Evolutionary conservation across 1,284 basidiomycete species (phyloP).

Genomic region (Pseudozyma sp.): DNA sequence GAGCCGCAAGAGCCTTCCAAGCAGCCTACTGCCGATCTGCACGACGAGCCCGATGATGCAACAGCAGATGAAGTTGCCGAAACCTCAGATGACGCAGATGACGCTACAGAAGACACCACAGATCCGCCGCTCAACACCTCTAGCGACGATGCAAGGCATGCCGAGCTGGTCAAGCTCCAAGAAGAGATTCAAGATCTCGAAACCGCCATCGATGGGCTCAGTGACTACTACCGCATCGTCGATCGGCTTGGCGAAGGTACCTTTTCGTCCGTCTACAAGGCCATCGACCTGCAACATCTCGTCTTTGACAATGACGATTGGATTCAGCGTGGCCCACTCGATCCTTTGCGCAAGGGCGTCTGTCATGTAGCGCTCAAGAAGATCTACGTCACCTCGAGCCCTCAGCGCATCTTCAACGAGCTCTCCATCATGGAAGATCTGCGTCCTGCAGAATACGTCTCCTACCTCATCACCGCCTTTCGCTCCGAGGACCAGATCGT

Average conservation of each 20-base stretch:
- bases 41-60: conserved; percentile 1
- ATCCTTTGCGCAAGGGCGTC: conserved; percentile 38
- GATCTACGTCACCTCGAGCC: conserved; percentile 95
- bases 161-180: conserved; percentile 50
- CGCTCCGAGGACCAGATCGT: conserved; percentile 92
- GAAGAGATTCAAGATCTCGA: conserved; percentile 74
- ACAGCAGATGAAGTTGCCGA: conserved; percentile 13
- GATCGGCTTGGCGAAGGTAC: conserved; percentile 95
- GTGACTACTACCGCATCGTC: conserved; percentile 80
- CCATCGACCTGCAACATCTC: conserved; percentile 82
- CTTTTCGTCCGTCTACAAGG: conserved; percentile 98
- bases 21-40: neutral
- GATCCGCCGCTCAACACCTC: conserved; percentile 29
- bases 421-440: conserved; percentile 88
- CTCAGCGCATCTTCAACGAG: conserved; percentile 92
- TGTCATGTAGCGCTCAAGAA: conserved; percentile 93
- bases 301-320: conserved; percentile 84
- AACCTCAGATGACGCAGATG: conserved; percentile 23
- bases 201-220: conserved; percentile 76
- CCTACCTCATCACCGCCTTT: conserved; percentile 92
- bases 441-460: conserved; percentile 58
- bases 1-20: conserved; percentile 6
- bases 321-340: conserved; percentile 68
- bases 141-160: conserved; percentile 34
- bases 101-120: conserved; percentile 17